Evolutionary conservation across 176 grass and related monocot species (phyloP), one percentile per base, ranked within the genome.

Genomic region (Oryza longistaminata): DNA sequence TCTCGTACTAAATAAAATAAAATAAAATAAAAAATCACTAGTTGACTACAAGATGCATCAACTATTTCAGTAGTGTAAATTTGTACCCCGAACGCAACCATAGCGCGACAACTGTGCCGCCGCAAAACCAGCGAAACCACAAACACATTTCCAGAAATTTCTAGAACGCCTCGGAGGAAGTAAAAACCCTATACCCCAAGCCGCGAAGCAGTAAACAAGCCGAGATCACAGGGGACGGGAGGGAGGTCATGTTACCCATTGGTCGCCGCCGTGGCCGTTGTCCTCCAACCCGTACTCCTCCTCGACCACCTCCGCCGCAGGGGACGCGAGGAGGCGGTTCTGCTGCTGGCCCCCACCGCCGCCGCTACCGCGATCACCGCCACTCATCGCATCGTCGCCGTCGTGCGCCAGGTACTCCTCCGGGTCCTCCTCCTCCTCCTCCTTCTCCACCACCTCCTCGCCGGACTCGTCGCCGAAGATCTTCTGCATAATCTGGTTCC

Each of bases 401-500:
- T 29, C 71, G 4, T 82, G 48, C 25, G 19, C 70, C 16, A 70
- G 71, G 21, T 89, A 35, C 3, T 35, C 34, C 34, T 35, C 34
- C 34, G 34, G 34, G 34, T 35, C 34, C 34, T 35, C 34, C 34
- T 35, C 34, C 34, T 34, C 31, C 26, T 33, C 34, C 29, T 31
- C 84, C 43, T 71, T 80, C 80, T 93, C 88, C 2, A 85, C 85
- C 68, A 65, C 85, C 80, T 88, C 85, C 3, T 90, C 85, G 43
- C 88, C 82, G 2, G 82, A 90, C 73, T 93, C 85, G 27, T 90
- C 78, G 15, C 88, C 91, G 16, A 93, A 93, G 61, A 93, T 73
- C n/a, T 86, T 83, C 33, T 88, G 69, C 91, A 93, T 88, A 73
- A 93, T 90, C 82, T 88, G 71, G 66, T 86, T 88, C 64, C 82